phyloP scores from a whole-genome alignment of 2,329 filamentous ascomycete species.

The Ophiostoma ulmi region DNA sequence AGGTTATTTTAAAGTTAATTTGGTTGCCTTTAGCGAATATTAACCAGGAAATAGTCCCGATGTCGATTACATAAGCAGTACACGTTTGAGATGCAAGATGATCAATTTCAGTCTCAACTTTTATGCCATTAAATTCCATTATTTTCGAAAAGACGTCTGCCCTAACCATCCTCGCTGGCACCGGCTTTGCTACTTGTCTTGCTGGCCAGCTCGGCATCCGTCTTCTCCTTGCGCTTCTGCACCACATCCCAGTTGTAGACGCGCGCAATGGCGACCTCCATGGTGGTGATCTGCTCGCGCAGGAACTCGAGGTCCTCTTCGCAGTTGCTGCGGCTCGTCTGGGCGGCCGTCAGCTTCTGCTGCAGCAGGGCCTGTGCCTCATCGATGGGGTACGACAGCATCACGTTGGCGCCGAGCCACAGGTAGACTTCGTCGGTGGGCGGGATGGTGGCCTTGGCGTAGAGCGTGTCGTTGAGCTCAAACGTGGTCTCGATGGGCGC shows the following conservation, averaged over 20 bases:
- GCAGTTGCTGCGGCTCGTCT: constrained; percentile 76
- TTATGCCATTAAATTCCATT: background rate
- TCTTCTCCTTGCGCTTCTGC: constrained; percentile 86
- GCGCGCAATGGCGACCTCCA: constrained; percentile 91
- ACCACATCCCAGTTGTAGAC: constrained; percentile 99
- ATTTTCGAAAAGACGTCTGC: background rate
- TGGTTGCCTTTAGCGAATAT: too few species aligned
- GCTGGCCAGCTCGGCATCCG: constrained; percentile 45
- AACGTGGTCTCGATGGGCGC: constrained; percentile 80
- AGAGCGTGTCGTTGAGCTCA: constrained; percentile 93
- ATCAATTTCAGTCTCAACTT: too few species aligned
- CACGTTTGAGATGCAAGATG: too few species aligned
- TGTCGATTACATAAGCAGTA: background rate
- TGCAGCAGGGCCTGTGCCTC: constrained; percentile 77
- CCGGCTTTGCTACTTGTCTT: constrained; percentile 39
- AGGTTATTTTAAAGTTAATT: too few species aligned
- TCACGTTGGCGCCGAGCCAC: constrained; percentile 97
- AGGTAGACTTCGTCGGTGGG: constrained; percentile 88
- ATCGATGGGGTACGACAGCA: constrained; percentile 87
- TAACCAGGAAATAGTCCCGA: too few species aligned
- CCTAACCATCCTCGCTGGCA: background rate
- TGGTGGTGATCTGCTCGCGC: constrained; percentile 91
- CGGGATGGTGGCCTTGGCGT: constrained; percentile 77
- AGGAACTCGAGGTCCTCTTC: constrained; percentile 96
- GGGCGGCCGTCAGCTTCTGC: constrained; percentile 72